phyloP scores from a whole-genome alignment of 495 filamentous ascomycete species.

The Penicillium parvum region DNA sequence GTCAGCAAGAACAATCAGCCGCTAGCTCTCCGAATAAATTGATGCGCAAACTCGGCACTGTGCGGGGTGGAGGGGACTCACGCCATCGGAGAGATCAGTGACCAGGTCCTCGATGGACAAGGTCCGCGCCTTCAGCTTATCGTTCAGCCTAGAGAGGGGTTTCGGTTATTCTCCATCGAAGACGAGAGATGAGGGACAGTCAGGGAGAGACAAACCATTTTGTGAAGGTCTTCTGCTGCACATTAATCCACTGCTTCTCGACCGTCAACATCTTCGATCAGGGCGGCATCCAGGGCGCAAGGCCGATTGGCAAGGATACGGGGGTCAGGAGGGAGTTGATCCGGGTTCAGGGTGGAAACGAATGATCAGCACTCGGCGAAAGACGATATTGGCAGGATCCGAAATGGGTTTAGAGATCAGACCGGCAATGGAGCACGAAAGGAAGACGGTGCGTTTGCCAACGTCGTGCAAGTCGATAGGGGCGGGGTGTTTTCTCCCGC shows the following conservation, averaged over 20 bases:
- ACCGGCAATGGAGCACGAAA: neutral
- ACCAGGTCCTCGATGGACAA: constrained; percentile 79
- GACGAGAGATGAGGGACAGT: neutral
- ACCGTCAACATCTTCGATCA: constrained; percentile 53
- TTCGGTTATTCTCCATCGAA: neutral
- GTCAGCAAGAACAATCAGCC: neutral
- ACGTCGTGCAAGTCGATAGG: constrained; percentile 6
- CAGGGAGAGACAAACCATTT: constrained; percentile 66
- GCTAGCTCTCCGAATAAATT: neutral
- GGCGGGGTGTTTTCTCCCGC: constrained; percentile 13
- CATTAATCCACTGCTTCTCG: constrained; percentile 90
- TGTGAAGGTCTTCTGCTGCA: constrained; percentile 99
- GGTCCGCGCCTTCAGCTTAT: constrained; percentile 74
- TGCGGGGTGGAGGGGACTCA: constrained; percentile 43
- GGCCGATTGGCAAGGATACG: constrained; percentile 24
- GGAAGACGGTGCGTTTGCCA: constrained; percentile 7
- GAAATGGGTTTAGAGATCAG: too few species aligned
- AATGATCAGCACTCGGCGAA: constrained; percentile 9
- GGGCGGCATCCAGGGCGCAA: constrained; percentile 43
- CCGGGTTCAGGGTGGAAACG: constrained; percentile 4
- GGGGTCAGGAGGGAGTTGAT: constrained; percentile 9
- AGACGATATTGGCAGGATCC: too few species aligned
- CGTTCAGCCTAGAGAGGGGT: constrained; percentile 71
- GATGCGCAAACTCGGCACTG: neutral
- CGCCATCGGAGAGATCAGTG: constrained; percentile 86